A percentile compares a stretch with the other conserved stretches of the same genome.
These are phyloP conservation scores for Russula ochroleuca DNA, from an alignment of 768 basidiomycete species.

Conservation along the genomic window DNA sequence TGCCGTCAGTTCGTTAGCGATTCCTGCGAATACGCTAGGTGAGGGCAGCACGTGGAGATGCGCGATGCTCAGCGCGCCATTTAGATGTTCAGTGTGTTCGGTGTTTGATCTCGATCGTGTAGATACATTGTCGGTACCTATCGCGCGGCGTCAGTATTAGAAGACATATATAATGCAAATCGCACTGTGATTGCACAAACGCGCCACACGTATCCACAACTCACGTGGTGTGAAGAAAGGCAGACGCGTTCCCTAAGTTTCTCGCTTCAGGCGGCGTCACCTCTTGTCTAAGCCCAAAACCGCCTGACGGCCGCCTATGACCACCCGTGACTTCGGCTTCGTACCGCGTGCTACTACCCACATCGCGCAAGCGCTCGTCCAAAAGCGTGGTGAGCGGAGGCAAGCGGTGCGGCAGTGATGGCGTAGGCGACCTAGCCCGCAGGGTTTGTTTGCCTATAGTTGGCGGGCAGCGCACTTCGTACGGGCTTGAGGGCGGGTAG, in stretches of 20 bases:
- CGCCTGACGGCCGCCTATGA: constrained; percentile 48
- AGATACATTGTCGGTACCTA: neutral
- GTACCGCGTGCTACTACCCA: constrained; percentile 42
- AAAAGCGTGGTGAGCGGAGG: constrained; percentile 48
- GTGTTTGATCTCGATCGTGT: neutral
- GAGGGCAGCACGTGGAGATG: constrained; percentile 45
- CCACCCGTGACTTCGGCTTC: constrained; percentile 48
- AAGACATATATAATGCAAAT: too few relatives aligned
- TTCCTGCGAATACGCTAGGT: constrained; percentile 29
- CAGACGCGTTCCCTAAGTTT: constrained; percentile 37
- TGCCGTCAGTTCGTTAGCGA: constrained; percentile 38
- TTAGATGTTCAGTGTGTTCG: constrained; percentile 32
- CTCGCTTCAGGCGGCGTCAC: constrained; percentile 41
- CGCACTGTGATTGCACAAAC: too few relatives aligned
- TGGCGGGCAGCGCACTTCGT: constrained; percentile 42
- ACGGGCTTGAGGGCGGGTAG: constrained; percentile 50
- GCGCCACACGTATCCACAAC: constrained; percentile 49
- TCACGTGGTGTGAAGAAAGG: constrained; percentile 62
- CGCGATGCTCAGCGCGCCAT: constrained; percentile 48
- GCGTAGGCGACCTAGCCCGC: constrained; percentile 52
- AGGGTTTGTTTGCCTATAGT: constrained; percentile 51
- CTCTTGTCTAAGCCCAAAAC: constrained; percentile 52
- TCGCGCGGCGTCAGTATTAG: neutral
- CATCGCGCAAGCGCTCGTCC: constrained; percentile 44
- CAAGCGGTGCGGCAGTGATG: neutral